Conservation (phyloP, 805 yeast species). For the Teunomyces atbi region DNA sequence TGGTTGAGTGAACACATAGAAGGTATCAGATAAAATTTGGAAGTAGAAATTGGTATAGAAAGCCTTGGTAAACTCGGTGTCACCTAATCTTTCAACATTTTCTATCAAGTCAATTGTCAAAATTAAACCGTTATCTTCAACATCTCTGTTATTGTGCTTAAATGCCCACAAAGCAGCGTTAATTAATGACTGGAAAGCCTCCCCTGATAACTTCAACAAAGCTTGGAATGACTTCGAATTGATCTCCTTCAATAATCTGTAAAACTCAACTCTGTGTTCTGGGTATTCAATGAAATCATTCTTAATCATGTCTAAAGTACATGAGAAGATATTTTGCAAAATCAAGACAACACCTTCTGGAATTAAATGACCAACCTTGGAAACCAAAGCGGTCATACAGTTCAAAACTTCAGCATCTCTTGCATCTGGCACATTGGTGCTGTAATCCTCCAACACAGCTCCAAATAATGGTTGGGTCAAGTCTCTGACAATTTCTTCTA, state of each 20-base stretch:
- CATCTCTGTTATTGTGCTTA: conserved; percentile 95
- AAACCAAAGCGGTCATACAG: conserved; percentile 88
- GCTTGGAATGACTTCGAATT: conserved; percentile 84
- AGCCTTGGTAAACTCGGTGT: conserved; percentile 71
- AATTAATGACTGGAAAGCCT: conserved; percentile 84
- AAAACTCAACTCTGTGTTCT: conserved; percentile 95
- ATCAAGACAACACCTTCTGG: conserved; percentile 87
- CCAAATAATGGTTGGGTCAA: conserved; percentile 78
- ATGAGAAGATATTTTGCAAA: conserved; percentile 87
- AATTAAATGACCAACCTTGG: conserved; percentile 81
- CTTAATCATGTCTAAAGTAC: conserved; percentile 93
- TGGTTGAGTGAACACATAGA: conserved; percentile 90
- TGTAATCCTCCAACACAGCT: conserved; percentile 88
- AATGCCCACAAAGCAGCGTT: conserved; percentile 98
- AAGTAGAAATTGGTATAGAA: conserved; percentile 88
- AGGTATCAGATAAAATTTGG: conserved; percentile 87
- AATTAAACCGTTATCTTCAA: conserved; percentile 86
- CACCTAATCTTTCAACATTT: conserved; percentile 78
- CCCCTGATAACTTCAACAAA: conserved; percentile 82
- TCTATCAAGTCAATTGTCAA: conserved; percentile 79
- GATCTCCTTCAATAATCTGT: conserved; percentile 83
- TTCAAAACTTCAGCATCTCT: conserved; percentile 96
- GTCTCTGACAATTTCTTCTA: conserved; percentile 78
- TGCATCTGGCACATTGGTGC: conserved; percentile 87
- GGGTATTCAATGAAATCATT: conserved; percentile 96